Conservation (phyloP, 805 yeast genomes). For the Tanozyma kutaoensis region DNA sequence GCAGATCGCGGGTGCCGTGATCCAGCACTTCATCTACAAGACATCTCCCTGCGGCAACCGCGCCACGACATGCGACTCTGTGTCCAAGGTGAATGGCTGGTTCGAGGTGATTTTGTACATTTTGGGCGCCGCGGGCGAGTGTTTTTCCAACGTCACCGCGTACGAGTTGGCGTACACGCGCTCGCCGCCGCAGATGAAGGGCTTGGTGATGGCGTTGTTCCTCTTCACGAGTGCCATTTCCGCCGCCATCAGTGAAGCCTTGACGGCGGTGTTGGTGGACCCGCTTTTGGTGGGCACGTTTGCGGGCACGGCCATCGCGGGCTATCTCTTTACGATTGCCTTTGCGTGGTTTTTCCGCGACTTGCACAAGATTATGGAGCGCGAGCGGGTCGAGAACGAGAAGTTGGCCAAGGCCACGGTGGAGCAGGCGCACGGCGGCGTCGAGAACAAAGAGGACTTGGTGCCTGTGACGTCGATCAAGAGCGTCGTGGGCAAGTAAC, state of each 20-base stretch:
- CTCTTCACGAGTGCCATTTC: constrained; percentile 32
- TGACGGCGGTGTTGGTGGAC: constrained; percentile 25
- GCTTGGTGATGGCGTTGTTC: constrained; percentile 34
- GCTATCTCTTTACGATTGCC: constrained; percentile 16
- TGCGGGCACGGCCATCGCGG: constrained; percentile 24
- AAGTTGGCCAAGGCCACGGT: neutral
- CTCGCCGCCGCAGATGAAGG: constrained; percentile 36
- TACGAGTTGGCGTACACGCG: constrained; percentile 42
- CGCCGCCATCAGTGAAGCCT: constrained; percentile 32
- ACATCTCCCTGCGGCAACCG: constrained; percentile 39
- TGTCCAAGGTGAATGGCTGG: constrained; percentile 20
- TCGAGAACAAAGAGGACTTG: constrained; percentile 10
- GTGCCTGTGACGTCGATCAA: constrained; percentile 15
- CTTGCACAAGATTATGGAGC: constrained; percentile 27
- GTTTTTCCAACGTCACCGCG: constrained; percentile 37
- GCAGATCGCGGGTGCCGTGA: constrained; percentile 35
- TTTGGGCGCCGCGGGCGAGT: constrained; percentile 39
- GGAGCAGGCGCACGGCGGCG: constrained; percentile 6
- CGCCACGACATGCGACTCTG: constrained; percentile 23
- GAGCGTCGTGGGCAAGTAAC: constrained; percentile 16
- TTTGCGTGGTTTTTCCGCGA: constrained; percentile 24
- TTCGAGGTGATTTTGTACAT: constrained; percentile 21
- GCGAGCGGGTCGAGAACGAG: constrained; percentile 11
- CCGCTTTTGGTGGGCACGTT: constrained; percentile 31
- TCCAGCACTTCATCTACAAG: constrained; percentile 33